These are phyloP conservation scores for Corchorus capsularis DNA, from an alignment of 345 rosid genomes.

Conservation along the genomic window DNA sequence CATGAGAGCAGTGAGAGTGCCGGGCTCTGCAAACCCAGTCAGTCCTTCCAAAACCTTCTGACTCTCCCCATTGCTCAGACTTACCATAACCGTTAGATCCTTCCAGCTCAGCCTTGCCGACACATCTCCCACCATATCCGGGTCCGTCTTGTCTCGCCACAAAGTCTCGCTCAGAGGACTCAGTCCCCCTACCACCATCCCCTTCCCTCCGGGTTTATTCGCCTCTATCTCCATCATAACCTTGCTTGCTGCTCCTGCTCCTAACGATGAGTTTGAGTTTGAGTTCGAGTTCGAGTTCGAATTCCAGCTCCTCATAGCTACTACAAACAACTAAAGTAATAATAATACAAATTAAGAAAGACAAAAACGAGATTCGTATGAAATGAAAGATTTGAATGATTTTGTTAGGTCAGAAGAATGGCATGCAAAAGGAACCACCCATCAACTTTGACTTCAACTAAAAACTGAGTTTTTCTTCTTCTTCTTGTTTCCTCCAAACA, in stretches of 20 bases:
- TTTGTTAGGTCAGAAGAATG: background rate
- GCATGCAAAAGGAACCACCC: background rate
- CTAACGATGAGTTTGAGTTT: conserved; percentile 4
- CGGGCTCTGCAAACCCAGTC: conserved; percentile 92
- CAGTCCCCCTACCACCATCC: conserved; percentile 51
- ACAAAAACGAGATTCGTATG: background rate
- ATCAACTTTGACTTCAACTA: background rate
- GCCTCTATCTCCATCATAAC: conserved; percentile 72
- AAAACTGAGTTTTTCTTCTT: background rate
- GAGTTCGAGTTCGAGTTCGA: conserved; percentile 19
- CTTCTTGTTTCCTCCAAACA: background rate
- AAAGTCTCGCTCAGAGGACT: conserved; percentile 81
- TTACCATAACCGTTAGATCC: conserved; percentile 86
- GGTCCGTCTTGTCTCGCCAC: conserved; percentile 65
- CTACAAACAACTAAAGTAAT: no score
- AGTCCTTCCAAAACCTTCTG: conserved; percentile 82
- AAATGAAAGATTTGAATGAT: background rate
- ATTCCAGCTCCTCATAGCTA: no score
- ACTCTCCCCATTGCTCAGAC: conserved; percentile 64
- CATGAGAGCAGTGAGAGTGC: conserved; percentile 80
- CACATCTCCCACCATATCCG: conserved; percentile 72
- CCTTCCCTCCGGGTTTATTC: conserved; percentile 46
- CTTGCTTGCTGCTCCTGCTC: background rate
- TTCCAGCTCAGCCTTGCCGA: conserved; percentile 91
- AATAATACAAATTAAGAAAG: background rate